Percentiles rank a stretch among this genome's conserved stretches.
Conservation (phyloP, 169 alveolate species). For the Pseudocohnilembus persalinus region DNA sequence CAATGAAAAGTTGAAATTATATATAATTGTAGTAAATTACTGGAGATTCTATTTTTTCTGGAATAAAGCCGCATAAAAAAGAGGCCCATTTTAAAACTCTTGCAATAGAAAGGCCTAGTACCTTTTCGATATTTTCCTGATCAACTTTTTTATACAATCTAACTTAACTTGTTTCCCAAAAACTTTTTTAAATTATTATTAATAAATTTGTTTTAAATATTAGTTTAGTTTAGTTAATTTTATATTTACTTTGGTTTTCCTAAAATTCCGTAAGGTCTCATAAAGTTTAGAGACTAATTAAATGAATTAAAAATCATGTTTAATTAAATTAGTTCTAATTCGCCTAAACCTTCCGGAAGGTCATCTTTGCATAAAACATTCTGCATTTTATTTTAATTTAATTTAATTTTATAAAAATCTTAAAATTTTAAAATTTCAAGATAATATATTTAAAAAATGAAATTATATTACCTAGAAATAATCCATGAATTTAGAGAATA, state of each 20-base stretch:
- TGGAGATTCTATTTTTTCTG: constrained; percentile 45
- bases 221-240: not conserved
- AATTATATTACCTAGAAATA: constrained; percentile 22
- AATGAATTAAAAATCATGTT: constrained; percentile 40
- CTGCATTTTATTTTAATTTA: not conserved
- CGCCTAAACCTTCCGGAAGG: constrained; percentile 14
- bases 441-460: too few species aligned
- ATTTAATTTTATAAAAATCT: not conserved
- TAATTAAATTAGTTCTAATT: constrained; percentile 31
- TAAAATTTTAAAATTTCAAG: not conserved
- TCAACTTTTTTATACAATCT: constrained; percentile 21
- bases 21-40: not conserved
- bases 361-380: not conserved
- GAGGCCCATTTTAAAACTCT: constrained; percentile 48
- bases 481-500: constrained; percentile 30
- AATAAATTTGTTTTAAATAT: too few species aligned
- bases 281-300: constrained; percentile 34
- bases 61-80: constrained; percentile 44
- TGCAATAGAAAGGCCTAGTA: constrained; percentile 37
- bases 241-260: constrained; percentile 29
- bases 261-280: constrained; percentile 43
- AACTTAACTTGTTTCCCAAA: constrained; percentile 30
- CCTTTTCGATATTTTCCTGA: constrained; percentile 25
- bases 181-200: not conserved
- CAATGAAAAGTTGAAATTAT: not conserved